Conservation (phyloP, 1,139 yeast species). For the Suhomyces maxii region DNA sequence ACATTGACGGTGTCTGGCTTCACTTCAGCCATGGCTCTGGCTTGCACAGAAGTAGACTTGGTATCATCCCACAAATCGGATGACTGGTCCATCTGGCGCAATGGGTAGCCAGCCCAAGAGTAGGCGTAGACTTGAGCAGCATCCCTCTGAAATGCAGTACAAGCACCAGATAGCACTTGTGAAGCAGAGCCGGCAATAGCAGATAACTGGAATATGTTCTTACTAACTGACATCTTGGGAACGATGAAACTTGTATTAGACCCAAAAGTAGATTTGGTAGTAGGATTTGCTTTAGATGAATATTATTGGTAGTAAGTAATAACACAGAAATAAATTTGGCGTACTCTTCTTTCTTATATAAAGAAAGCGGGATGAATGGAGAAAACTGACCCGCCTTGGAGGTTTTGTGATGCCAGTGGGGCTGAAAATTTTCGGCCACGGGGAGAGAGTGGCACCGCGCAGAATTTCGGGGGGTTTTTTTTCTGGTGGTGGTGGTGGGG, state of each 20-base stretch:
- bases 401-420: conserved; percentile 6
- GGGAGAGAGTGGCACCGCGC: background rate
- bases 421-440: conserved; percentile 5
- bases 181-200: conserved; percentile 29
- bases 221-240: conserved; percentile 12
- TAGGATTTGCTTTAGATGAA: background rate
- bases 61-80: conserved; percentile 26
- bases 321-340: background rate
- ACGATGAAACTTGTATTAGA: background rate
- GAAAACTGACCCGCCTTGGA: conserved; percentile 9
- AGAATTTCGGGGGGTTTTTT: background rate
- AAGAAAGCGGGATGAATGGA: background rate
- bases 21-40: conserved; percentile 8
- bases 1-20: background rate
- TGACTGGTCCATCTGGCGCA: conserved; percentile 23
- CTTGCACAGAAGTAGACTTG: conserved; percentile 11
- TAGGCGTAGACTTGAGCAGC: conserved; percentile 18
- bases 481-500: too few relatives aligned
- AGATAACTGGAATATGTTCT: conserved; percentile 27
- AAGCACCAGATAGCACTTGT: conserved; percentile 25
- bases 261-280: background rate
- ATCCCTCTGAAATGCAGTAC: conserved; percentile 23
- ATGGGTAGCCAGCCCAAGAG: conserved; percentile 19
- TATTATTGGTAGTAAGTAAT: background rate
- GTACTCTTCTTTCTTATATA: conserved; percentile 1